These are phyloP conservation scores for Sphaerosporella brunnea DNA, from an alignment of 495 filamentous ascomycete species.

Conservation along the genomic window DNA sequence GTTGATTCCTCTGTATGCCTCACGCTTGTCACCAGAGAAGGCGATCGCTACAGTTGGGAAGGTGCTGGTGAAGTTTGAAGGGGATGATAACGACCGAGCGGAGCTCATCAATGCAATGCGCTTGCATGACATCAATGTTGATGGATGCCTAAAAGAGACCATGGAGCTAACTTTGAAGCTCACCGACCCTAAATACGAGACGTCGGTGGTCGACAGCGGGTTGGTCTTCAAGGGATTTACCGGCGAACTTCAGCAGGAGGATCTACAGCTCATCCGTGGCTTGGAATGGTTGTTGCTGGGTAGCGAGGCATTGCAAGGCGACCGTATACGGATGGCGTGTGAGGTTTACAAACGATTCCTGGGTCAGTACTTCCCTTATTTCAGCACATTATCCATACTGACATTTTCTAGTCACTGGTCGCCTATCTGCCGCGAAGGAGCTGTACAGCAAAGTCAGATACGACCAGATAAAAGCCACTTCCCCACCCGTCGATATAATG, in stretches of 20 bases:
- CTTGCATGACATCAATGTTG: conserved; percentile 36
- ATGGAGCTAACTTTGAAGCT: conserved; percentile 17
- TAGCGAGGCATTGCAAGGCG: conserved; percentile 50
- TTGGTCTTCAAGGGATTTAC: conserved; percentile 34
- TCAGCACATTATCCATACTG: not conserved
- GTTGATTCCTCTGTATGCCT: conserved; percentile 71
- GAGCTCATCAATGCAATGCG: conserved; percentile 37
- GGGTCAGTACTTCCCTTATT: conserved; percentile 34
- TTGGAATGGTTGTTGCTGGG: conserved; percentile 71
- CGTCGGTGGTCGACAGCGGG: not conserved
- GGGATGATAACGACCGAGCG: not conserved
- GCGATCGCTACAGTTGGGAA: conserved; percentile 32
- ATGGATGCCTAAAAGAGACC: conserved; percentile 32
- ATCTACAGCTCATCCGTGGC: conserved; percentile 56
- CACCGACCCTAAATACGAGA: conserved; percentile 14
- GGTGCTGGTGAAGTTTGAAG: conserved; percentile 40
- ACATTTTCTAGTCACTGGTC: conserved; percentile 22
- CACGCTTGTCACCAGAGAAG: conserved; percentile 42
- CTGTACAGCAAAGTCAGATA: conserved; percentile 18
- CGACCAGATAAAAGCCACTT: too few species aligned
- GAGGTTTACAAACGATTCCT: conserved; percentile 56
- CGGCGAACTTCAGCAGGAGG: conserved; percentile 46
- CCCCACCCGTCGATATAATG: conserved; percentile 1
- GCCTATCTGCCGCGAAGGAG: conserved; percentile 21
- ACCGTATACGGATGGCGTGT: conserved; percentile 49